Evolutionary conservation across 208 protist species (phyloP).

Genomic region (Leishmania tarentolae): DNA sequence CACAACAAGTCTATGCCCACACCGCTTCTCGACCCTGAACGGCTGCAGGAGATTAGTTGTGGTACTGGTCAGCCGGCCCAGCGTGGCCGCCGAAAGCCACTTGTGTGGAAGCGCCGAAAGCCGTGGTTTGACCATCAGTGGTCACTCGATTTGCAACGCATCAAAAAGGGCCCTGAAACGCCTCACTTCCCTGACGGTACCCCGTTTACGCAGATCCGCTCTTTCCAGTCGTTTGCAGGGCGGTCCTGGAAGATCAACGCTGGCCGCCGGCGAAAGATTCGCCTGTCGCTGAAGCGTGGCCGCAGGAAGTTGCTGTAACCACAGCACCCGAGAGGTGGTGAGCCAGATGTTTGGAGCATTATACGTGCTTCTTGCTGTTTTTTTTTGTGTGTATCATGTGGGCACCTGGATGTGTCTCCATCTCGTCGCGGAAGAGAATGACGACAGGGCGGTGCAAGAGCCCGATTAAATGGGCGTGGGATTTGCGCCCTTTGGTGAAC

Average conservation of each 20-base stretch:
- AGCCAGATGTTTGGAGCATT: not conserved
- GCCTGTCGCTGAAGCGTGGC: constrained; percentile 84
- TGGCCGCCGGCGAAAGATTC: constrained; percentile 84
- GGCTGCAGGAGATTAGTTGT: constrained; percentile 51
- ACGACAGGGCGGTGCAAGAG: not conserved
- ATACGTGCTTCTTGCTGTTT: not conserved
- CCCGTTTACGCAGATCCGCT: constrained; percentile 85
- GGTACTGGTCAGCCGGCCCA: constrained; percentile 86
- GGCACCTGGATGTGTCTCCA: not conserved
- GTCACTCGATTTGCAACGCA: constrained; percentile 79
- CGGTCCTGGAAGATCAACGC: constrained; percentile 89
- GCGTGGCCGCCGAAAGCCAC: constrained; percentile 74
- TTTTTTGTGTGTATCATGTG: not conserved
- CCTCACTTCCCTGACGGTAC: constrained; percentile 86
- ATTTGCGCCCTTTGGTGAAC: not conserved
- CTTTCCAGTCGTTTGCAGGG: constrained; percentile 87
- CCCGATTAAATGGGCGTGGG: too few relatives aligned
- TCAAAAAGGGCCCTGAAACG: constrained; percentile 83
- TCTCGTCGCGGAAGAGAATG: not conserved
- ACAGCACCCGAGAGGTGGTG: not conserved
- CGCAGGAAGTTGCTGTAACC: constrained; percentile 82
- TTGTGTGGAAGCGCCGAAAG: constrained; percentile 91
- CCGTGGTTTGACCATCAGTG: constrained; percentile 91
- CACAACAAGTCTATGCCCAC: constrained; percentile 75
- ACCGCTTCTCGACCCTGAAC: constrained; percentile 60